Evolutionary conservation across 371 early-diverging fungal genomes (phyloP).

Genomic region (Rhizopus arrhizus): DNA sequence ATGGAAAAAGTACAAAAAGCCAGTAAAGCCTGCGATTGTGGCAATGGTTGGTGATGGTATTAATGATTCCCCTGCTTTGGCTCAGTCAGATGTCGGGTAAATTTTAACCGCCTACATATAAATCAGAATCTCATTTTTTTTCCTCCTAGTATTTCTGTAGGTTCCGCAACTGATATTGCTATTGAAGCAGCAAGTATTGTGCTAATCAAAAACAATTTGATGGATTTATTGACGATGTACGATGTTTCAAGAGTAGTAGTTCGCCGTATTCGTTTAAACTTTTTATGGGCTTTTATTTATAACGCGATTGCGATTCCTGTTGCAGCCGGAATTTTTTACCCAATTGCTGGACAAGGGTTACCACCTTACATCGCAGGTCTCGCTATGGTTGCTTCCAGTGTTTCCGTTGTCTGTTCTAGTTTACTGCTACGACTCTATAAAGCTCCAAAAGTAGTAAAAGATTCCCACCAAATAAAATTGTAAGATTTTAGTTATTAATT

Average conservation of each 20-base stretch:
- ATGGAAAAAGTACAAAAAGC: slow-evolving; percentile 54
- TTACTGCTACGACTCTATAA: slow-evolving; percentile 62
- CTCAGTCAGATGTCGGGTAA: slow-evolving; percentile 82
- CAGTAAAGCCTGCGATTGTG: slow-evolving; percentile 57
- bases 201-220: slow-evolving; percentile 69
- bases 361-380: slow-evolving; percentile 78
- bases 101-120: slow-evolving; percentile 1
- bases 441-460: slow-evolving; percentile 32
- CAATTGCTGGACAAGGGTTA: slow-evolving; percentile 51
- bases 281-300: slow-evolving; percentile 82
- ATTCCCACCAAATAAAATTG: slow-evolving; percentile 22
- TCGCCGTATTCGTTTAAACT: slow-evolving; percentile 74
- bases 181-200: slow-evolving; percentile 80
- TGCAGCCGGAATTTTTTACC: slow-evolving; percentile 78
- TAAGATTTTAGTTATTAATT: neutral
- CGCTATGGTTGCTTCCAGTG: slow-evolving; percentile 81
- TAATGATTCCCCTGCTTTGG: slow-evolving; percentile 91
- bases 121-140: neutral
- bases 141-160: slow-evolving; percentile 55
- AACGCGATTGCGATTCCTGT: slow-evolving; percentile 78
- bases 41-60: slow-evolving; percentile 98
- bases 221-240: slow-evolving; percentile 69
- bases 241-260: slow-evolving; percentile 66
- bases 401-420: slow-evolving; percentile 76
- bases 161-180: slow-evolving; percentile 81